Evolutionary conservation across 2,329 filamentous ascomycete genomes (phyloP), one percentile per base, ranked within the genome.

Genomic region (Xylariaceae sp.): DNA sequence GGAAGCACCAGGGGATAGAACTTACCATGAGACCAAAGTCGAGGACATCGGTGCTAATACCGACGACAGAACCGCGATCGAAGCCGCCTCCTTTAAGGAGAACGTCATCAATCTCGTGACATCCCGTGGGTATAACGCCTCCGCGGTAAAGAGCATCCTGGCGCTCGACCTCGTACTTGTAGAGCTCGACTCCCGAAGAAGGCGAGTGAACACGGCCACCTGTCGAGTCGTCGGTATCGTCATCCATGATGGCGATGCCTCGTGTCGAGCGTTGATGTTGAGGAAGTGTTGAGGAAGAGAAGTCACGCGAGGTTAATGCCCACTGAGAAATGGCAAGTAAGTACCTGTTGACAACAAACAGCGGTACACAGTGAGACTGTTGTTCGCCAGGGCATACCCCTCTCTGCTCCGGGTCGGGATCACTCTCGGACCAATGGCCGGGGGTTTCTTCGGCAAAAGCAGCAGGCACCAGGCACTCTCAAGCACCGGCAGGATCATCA

Each of bases 21-120:
- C 77, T 69, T 58, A 83, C 80, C 69, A 75, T 61, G 30, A 82
- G 60, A 0, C 78, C 80, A 59, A 82, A 68, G n/a, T 73, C 74
- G 47, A 77, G 78, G 17, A 79, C 77, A 68, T 83, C 81, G 0
- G 78, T 73, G 57, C 82, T 85, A 57, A 85, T 56, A 0, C 82
- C 83, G 1, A 83, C 77, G 0, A 85, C 76, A 17, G 71, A 72
- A 0, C 81, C 82, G n/a, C 78, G 69, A 68, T 80, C 76, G 9
- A 83, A 72, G 0, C 80, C 81, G 34, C 67, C 69, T 2, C 73
- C 74, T 4, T 76, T 58, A 4, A 85, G 70, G 4, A 80, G 73
- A 35, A 77, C 68, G 2, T 74, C 69, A 62, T 85, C 82, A 39
- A 85, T 64, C 61, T 79, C 80, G 1, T 53, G 48, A 55, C 80